Evolutionary conservation across 257 asterid species (phyloP), one percentile per base, ranked within the genome.

Genomic region (Avicennia marina): DNA sequence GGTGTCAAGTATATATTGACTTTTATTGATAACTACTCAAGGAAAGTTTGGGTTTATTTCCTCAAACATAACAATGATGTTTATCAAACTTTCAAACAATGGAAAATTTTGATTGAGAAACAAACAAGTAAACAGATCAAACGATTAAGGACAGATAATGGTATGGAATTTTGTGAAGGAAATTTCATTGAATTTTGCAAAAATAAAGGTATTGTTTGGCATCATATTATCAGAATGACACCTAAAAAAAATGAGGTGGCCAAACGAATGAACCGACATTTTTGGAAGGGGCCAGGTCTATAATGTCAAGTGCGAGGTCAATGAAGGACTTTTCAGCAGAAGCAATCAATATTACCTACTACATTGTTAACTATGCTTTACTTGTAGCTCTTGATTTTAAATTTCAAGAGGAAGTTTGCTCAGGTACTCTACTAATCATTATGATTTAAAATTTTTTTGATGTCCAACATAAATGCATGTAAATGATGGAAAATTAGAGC

Each of bases 21-120:
- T 6, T 36, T 62, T 4, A 52, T 51, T 17, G 61, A 52, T 51
- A 53, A 52, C 40, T 51, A 24, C 11, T 62, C 52, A 12, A 52
- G 43, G 17, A 46, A 45, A 13, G 20, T 18, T 5, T 38, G 49
- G 53, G 57, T 19, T 0, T 47, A 7, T 21, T 61, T 48, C 12
- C 7, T 53, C 4, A 29, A 52, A n/a, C 24, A 29, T 13, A 29
- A 31, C n/a, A 15, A n/a, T n/a, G 24, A 53, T 26, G 58, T 53
- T 11, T 29, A 15, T 20, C 1, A 4, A 8, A 53, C n/a, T 3
- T 53, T 16, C 7, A 51, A 51, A 25, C 7, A 51, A 4, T 22
- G 54, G 54, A 21, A 20, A 1, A 11, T 15, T 7, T 6, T 11
- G 12, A 18, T 48, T 19, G 54, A 48, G 16, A 48, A 48, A 13